Conservation (phyloP, 148 eudicot genomes). For the Vaccinium corymbosum region DNA sequence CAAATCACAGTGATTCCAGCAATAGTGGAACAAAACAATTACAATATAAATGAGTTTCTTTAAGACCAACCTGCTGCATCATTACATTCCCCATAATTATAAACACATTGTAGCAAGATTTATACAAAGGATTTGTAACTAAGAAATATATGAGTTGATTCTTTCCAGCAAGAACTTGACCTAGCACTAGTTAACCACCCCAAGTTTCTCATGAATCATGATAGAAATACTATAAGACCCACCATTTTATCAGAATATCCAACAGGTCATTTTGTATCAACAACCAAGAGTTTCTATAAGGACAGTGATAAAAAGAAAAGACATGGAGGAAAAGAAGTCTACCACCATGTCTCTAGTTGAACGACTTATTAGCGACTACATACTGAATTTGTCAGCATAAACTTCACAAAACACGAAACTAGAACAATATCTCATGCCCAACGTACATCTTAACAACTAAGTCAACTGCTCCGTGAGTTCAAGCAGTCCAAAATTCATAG, state of each 20-base stretch:
- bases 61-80: not conserved
- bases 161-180: not conserved
- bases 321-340: not conserved
- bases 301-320: not conserved
- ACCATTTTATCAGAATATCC: not conserved
- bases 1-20: not conserved
- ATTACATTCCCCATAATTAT: not conserved
- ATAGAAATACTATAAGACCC: not conserved
- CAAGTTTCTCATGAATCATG: not conserved
- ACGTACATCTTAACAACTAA: not conserved
- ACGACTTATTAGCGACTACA: not conserved
- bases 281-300: not conserved
- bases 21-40: not conserved
- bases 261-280: not conserved
- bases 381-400: not conserved
- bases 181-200: not conserved
- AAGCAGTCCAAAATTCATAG: not conserved
- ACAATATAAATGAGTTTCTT: not conserved
- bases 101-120: not conserved
- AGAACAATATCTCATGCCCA: not conserved
- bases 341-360: not conserved
- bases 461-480: not conserved
- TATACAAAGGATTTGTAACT: not conserved
- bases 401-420: not conserved
- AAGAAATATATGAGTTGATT: not conserved